Conservation (phyloP, 129 eudicot species). For the Lonicera japonica region DNA sequence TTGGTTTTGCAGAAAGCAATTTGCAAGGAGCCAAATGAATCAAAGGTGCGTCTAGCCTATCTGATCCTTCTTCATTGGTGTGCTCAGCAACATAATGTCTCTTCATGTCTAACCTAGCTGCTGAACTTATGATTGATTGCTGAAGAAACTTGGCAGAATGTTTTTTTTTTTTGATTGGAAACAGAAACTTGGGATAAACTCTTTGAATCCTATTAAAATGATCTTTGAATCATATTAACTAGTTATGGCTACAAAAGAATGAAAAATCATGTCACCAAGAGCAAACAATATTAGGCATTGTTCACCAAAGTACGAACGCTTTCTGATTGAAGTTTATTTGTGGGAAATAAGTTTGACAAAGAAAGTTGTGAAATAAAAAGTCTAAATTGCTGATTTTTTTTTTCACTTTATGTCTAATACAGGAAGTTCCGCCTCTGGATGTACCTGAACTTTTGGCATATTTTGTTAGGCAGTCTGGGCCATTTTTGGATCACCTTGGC, state of each 20-base stretch:
- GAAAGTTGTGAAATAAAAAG: too few relatives aligned
- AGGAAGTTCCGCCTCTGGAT: constrained; percentile 92
- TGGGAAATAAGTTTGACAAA: too few relatives aligned
- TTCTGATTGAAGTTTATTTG: background rate
- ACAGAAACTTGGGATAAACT: too few relatives aligned
- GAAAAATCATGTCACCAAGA: too few relatives aligned
- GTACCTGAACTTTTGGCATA: constrained; percentile 78
- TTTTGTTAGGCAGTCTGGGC: constrained; percentile 85
- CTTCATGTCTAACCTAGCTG: background rate
- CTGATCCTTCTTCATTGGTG: background rate
- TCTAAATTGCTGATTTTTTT: background rate
- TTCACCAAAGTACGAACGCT: background rate
- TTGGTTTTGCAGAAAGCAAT: constrained; percentile 62
- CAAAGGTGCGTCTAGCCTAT: constrained; percentile 33
- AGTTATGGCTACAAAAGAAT: too few relatives aligned
- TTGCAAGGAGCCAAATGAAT: constrained; percentile 49
- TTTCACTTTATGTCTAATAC: constrained; percentile 2
- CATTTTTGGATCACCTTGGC: constrained; percentile 84
- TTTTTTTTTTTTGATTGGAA: too few relatives aligned
- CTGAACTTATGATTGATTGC: background rate
- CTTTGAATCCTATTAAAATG: too few relatives aligned
- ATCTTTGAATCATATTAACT: too few relatives aligned
- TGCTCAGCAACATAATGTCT: background rate
- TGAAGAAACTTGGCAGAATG: background rate
- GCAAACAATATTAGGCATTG: too few relatives aligned